Evolutionary conservation across 1,139 yeast genomes (phyloP).

Genomic region (Suhomyces bribrorum): DNA sequence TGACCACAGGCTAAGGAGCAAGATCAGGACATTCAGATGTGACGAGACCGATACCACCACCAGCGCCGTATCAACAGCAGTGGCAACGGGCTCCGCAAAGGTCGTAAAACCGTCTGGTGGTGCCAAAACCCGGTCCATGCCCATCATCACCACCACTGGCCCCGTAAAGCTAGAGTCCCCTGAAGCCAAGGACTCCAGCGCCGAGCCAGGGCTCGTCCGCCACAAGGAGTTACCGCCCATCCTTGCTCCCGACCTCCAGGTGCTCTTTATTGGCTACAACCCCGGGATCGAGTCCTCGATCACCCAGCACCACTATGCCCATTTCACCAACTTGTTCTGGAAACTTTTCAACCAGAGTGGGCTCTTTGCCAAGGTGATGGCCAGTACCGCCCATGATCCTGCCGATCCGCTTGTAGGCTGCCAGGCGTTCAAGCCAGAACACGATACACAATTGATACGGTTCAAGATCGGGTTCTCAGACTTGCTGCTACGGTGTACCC

Average conservation of each 20-base stretch:
- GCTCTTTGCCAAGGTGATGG: slow-evolving; percentile 33
- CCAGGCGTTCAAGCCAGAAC: slow-evolving; percentile 28
- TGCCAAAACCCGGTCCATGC: not conserved
- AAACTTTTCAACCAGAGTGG: slow-evolving; percentile 57
- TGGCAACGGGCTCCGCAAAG: too few relatives aligned
- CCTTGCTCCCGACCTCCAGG: slow-evolving; percentile 30
- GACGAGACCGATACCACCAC: not conserved
- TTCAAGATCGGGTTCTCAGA: slow-evolving; percentile 72
- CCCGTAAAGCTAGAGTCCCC: not conserved
- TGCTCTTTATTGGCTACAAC: slow-evolving; percentile 71
- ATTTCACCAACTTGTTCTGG: slow-evolving; percentile 71
- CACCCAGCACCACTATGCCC: slow-evolving; percentile 75
- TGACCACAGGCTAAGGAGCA: not conserved
- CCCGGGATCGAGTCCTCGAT: slow-evolving; percentile 70
- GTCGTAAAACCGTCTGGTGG: too few relatives aligned
- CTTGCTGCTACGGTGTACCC: slow-evolving; percentile 65
- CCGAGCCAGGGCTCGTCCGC: too few relatives aligned
- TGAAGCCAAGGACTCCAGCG: not conserved
- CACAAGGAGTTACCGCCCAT: slow-evolving; percentile 37
- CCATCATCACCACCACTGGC: not conserved
- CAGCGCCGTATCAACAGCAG: not conserved
- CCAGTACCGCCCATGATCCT: slow-evolving; percentile 2
- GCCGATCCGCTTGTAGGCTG: slow-evolving; percentile 16
- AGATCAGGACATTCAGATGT: not conserved
- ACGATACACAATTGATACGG: slow-evolving; percentile 48